A percentile compares a stretch with the other conserved stretches of the same genome.
Evolutionary conservation across 2,329 filamentous ascomycete species (phyloP).

Genomic region (Sordariomycetes sp.): DNA sequence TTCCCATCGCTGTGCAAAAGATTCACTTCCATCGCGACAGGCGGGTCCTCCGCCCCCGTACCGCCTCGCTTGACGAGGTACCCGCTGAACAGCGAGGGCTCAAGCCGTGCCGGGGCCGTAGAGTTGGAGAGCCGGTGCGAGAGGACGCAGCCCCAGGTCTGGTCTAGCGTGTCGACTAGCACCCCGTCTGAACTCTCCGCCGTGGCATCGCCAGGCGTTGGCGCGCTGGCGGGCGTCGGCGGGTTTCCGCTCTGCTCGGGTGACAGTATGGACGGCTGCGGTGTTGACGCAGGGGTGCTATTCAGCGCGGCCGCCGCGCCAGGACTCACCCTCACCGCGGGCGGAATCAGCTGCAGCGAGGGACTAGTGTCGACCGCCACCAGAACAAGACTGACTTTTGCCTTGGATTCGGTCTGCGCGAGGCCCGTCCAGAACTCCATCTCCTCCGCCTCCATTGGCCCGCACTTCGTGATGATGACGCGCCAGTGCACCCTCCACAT

Average conservation of each 20-base stretch:
- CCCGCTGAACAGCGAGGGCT: constrained; percentile 46
- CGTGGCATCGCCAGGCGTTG: constrained; percentile 26
- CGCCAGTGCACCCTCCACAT: constrained; percentile 63
- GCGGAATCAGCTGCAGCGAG: constrained; percentile 47
- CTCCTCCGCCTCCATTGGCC: constrained; percentile 54
- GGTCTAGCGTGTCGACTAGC: constrained; percentile 59
- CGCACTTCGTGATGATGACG: constrained; percentile 59
- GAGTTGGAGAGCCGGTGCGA: constrained; percentile 52
- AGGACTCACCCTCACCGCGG: constrained; percentile 32
- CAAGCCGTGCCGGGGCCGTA: constrained; percentile 33
- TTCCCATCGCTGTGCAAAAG: constrained; percentile 43
- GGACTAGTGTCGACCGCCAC: constrained; percentile 54
- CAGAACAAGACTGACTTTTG: constrained; percentile 40
- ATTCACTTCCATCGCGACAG: constrained; percentile 49
- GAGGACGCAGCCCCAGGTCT: constrained; percentile 62
- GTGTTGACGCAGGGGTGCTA: constrained; percentile 56
- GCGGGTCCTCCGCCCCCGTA: constrained; percentile 39
- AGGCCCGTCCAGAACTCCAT: constrained; percentile 43
- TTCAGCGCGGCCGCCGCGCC: constrained; percentile 31
- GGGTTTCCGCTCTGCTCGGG: constrained; percentile 44
- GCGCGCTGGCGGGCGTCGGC: constrained; percentile 24
- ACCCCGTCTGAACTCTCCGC: constrained; percentile 43
- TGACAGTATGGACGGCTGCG: constrained; percentile 43
- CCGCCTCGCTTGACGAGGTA: constrained; percentile 54
- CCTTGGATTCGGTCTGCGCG: constrained; percentile 35